Base-by-base conservation (phyloP, 1,284 basidiomycete species). In the Trichosporon sp. region DNA sequence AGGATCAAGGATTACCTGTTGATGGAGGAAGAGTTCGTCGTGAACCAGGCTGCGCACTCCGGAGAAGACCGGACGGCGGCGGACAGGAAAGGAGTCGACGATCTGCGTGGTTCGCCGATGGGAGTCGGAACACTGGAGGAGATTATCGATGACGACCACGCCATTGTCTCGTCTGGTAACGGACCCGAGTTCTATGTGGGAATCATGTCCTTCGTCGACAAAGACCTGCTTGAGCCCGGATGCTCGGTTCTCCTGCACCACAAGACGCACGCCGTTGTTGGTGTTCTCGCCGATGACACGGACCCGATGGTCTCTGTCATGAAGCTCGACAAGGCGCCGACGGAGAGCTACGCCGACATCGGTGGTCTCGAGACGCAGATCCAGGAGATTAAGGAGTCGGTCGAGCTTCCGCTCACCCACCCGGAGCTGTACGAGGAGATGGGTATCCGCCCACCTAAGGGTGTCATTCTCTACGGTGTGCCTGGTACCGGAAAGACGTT, bases 101-200 rank as follows among this genome's bases (percentile, higher is more conserved):
- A 97, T 83, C 85, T 99, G 67, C 90, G 97, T 66, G 97, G 97
- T 21, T 92, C 90, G 67, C 97, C 97, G 5, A 98, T 99, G 94
- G 92, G 91, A 12, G 94, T 99, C 68, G 97, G 97, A 46, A 94
- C 95, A 0, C 87, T 99, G 78, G 97, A 99, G 85, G 97, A 99
- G 85, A 98, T 99, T 78, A 97, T 99, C 80, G 97, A 99, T 87
- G 97, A 99, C 86, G 97, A 99, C 88, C 97, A 99, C 83, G 96
- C 97, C 21, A 98, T 99, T 83, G 92, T 99, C 79, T 96, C 93
- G 83, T 93, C 93, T 10, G 90, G 94, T 19, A 94, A 93, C 51
- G 96, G 97, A 1, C 96, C 96, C 38, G 97, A 99, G 83, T 96
- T 92, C 85, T 99, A 99, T 83, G 97, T 99, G 76, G 92, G 94